Percentiles rank a stretch among this genome's conserved stretches.
These are phyloP conservation scores for Wallemia ichthyophaga DNA, from an alignment of 1,284 basidiomycete genomes.

Conservation along the genomic window DNA sequence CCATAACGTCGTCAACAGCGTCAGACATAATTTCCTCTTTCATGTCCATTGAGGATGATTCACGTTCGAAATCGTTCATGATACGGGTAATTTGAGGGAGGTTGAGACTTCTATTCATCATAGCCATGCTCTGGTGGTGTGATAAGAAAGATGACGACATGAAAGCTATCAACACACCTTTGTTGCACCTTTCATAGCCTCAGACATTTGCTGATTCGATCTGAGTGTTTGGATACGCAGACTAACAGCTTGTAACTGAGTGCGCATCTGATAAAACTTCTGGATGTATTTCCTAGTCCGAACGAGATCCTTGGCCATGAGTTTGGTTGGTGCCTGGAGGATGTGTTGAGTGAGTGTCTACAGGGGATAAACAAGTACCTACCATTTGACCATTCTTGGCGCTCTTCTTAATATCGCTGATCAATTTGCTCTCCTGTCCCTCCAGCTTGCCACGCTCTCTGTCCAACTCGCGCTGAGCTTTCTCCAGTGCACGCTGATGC, in stretches of 20 bases:
- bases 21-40: slow-evolving; percentile 99
- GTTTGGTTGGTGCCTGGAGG: slow-evolving; percentile 27
- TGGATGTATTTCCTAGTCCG: slow-evolving; percentile 80
- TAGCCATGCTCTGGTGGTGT: slow-evolving; percentile 55
- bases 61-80: slow-evolving; percentile 92
- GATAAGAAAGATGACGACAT: not conserved
- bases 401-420: slow-evolving; percentile 80
- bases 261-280: slow-evolving; percentile 97
- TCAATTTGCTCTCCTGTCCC: slow-evolving; percentile 74
- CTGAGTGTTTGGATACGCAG: slow-evolving; percentile 84
- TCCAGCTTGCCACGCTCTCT: slow-evolving; percentile 82
- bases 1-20: slow-evolving; percentile 94
- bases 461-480: slow-evolving; percentile 89
- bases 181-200: slow-evolving; percentile 94
- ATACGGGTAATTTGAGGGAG: slow-evolving; percentile 80
- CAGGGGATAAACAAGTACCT: slow-evolving; percentile 10
- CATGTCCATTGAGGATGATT: slow-evolving; percentile 98
- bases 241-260: slow-evolving; percentile 85
- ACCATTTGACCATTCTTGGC: slow-evolving; percentile 91
- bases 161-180: slow-evolving; percentile 29
- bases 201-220: slow-evolving; percentile 96
- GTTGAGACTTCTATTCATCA: slow-evolving; percentile 90
- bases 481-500: slow-evolving; percentile 78
- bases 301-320: slow-evolving; percentile 96
- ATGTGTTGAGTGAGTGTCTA: not conserved